phyloP scores from a whole-genome alignment of 306 rosid genomes.

The Citrullus colocynthis region DNA sequence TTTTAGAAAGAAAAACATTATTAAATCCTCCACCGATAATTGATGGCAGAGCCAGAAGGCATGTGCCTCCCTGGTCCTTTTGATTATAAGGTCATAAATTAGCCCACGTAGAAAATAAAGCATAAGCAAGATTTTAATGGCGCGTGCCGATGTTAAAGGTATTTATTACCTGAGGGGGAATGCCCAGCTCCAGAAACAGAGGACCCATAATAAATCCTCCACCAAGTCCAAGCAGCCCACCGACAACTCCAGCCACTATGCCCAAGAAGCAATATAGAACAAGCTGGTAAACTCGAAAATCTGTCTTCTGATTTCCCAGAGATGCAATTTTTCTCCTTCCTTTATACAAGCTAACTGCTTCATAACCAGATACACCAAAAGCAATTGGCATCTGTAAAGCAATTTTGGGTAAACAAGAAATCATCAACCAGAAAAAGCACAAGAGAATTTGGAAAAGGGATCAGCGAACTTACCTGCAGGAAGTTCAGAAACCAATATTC shows the following conservation, averaged over 20 bases:
- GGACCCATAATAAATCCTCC: slow-evolving; percentile 98
- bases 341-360: slow-evolving; percentile 56
- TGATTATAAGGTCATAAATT: neutral
- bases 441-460: neutral
- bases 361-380: slow-evolving; percentile 62
- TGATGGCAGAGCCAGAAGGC: neutral
- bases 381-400: slow-evolving; percentile 61
- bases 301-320: slow-evolving; percentile 32
- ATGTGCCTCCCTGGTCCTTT: neutral
- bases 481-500: slow-evolving; percentile 64
- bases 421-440: neutral
- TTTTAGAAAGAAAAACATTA: too few relatives aligned
- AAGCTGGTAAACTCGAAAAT: slow-evolving; percentile 40
- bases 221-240: slow-evolving; percentile 90
- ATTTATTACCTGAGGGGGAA: slow-evolving; percentile 86
- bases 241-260: slow-evolving; percentile 68
- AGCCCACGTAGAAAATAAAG: neutral
- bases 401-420: neutral
- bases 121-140: neutral
- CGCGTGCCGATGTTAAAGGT: neutral
- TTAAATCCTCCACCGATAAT: too few relatives aligned
- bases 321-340: slow-evolving; percentile 68
- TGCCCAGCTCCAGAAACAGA: slow-evolving; percentile 78
- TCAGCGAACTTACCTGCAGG: slow-evolving; percentile 41
- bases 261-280: slow-evolving; percentile 48